These are phyloP conservation scores for Hirschfeldia incana DNA, from an alignment of 345 rosid species.

Conservation along the genomic window DNA sequence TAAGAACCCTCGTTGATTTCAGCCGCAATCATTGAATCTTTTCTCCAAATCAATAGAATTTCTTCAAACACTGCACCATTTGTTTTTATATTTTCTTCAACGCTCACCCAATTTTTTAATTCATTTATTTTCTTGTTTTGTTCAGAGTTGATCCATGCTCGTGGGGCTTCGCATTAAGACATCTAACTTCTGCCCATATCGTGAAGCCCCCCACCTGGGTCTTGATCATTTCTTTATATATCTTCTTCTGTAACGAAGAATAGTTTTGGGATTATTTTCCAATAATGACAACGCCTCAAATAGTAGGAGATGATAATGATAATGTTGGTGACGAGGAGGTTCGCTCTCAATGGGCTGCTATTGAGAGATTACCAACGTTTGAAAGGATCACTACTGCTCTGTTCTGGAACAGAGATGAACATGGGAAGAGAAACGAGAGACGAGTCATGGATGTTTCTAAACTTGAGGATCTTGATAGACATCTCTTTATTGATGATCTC, in stretches of 20 bases:
- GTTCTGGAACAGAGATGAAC: conserved; percentile 27
- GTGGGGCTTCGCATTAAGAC: not conserved
- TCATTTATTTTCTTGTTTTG: not conserved
- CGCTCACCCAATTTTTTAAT: not conserved
- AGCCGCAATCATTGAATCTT: not conserved
- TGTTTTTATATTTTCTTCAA: not conserved
- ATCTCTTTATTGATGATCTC: conserved; percentile 50
- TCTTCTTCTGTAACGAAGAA: not conserved
- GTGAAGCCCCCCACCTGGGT: not conserved
- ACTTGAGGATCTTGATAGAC: conserved; percentile 46
- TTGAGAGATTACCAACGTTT: conserved; percentile 53
- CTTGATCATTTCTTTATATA: not conserved
- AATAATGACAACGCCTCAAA: not conserved
- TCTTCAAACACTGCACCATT: not conserved
- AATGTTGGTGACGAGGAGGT: not conserved
- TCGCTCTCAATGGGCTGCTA: conserved; percentile 43
- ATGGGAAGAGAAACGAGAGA: conserved; percentile 28
- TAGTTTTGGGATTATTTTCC: not conserved
- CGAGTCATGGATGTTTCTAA: conserved; percentile 45
- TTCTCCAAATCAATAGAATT: not conserved
- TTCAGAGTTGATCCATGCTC: not conserved
- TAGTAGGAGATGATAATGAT: not conserved
- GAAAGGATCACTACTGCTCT: conserved; percentile 46
- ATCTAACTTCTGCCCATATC: not conserved
- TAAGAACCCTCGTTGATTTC: not conserved